These are phyloP conservation scores for Chamaenerion angustifolium DNA, from an alignment of 345 rosid genomes.

Conservation along the genomic window DNA sequence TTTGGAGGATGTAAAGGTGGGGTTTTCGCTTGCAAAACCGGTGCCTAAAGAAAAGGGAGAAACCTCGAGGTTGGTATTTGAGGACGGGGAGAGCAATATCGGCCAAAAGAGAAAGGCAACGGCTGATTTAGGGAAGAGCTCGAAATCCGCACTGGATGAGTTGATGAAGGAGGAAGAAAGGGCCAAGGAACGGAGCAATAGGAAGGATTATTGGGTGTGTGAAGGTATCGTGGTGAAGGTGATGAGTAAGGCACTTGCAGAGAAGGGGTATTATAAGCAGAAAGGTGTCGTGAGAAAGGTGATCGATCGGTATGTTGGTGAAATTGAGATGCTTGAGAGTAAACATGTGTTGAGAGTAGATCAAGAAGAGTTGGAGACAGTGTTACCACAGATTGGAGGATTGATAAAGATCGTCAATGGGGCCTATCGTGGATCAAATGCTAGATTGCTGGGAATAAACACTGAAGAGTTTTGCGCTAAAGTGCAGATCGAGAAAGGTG, in stretches of 20 bases:
- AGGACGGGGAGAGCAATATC: constrained; percentile 33
- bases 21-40: constrained; percentile 42
- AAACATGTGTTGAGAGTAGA: constrained; percentile 78
- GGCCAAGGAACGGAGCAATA: constrained; percentile 60
- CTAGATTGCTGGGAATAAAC: constrained; percentile 65
- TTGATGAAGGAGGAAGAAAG: constrained; percentile 89
- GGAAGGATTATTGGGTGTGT: constrained; percentile 84
- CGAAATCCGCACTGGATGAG: constrained; percentile 59
- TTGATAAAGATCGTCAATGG: constrained; percentile 79
- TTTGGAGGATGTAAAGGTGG: constrained; percentile 49
- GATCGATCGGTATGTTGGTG: constrained; percentile 74
- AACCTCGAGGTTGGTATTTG: constrained; percentile 39
- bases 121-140: background rate
- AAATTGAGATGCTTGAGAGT: constrained; percentile 67
- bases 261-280: constrained; percentile 81
- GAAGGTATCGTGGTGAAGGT: constrained; percentile 83
- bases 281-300: constrained; percentile 78
- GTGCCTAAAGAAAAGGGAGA: constrained; percentile 36
- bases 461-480: constrained; percentile 71
- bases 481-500: constrained; percentile 84
- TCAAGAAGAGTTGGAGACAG: constrained; percentile 95
- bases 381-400: constrained; percentile 78
- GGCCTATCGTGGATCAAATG: constrained; percentile 68
- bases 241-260: constrained; percentile 66
- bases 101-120: background rate